Percentiles rank a stretch among this genome's conserved stretches.
Evolutionary conservation across 2,329 filamentous ascomycete genomes (phyloP).

Genomic region (Penicillium sp.): DNA sequence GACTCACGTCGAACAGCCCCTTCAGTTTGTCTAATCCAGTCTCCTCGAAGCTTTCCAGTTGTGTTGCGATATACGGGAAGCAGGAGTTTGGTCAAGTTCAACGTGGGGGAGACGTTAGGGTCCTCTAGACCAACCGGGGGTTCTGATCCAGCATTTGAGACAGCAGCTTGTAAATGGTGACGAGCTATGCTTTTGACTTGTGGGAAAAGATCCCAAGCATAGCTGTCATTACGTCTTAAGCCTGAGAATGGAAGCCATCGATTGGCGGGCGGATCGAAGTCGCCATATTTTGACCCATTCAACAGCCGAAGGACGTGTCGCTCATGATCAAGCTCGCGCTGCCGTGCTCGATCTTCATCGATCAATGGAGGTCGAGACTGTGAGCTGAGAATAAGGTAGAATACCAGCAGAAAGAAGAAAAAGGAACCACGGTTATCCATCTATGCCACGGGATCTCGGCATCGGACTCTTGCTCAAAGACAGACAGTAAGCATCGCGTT

Average conservation of each 20-base stretch:
- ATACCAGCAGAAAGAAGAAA: conserved; percentile 52
- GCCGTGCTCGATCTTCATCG: conserved; percentile 45
- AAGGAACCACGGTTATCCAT: conserved; percentile 51
- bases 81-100: conserved; percentile 38
- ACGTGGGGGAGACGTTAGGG: conserved; percentile 22
- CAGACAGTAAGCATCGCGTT: conserved; percentile 29
- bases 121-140: conserved; percentile 31
- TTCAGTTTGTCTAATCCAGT: conserved; percentile 65
- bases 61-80: conserved; percentile 73
- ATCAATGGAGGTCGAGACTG: conserved; percentile 44
- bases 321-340: conserved; percentile 53
- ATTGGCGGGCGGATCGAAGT: conserved; percentile 48
- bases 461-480: conserved; percentile 26
- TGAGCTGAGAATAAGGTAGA: conserved; percentile 55
- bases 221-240: conserved; percentile 69
- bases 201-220: conserved; percentile 73
- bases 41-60: conserved; percentile 72
- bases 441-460: conserved; percentile 29
- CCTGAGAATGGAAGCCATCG: conserved; percentile 72
- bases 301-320: conserved; percentile 51
- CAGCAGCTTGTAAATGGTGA: conserved; percentile 49
- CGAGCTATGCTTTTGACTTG: conserved; percentile 65
- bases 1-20: conserved; percentile 47
- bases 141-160: conserved; percentile 34
- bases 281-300: conserved; percentile 53